phyloP scores from a whole-genome alignment of 345 rosid genomes.

The Geranium brycei region DNA sequence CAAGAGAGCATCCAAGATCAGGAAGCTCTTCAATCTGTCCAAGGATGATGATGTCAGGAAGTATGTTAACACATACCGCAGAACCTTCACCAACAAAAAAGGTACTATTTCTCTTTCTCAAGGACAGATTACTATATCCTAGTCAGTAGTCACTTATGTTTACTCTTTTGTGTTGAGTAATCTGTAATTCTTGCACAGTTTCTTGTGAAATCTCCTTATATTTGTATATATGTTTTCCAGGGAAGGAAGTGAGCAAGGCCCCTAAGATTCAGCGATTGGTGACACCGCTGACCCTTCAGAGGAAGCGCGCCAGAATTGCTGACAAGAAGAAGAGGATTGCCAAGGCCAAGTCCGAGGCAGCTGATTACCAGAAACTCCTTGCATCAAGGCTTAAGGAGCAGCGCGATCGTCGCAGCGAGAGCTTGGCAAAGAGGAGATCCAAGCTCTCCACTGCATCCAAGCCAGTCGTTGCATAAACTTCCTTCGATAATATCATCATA shows the following conservation, averaged over 20 bases:
- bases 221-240: conserved; percentile 7
- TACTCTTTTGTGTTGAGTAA: too few species aligned
- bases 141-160: too few species aligned
- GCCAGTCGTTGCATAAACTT: conserved; percentile 13
- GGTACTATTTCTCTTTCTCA: conserved; percentile 14
- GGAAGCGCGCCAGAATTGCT: conserved; percentile 38
- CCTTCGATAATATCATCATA: too few species aligned
- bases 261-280: conserved; percentile 45
- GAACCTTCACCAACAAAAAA: conserved; percentile 56
- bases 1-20: conserved; percentile 70
- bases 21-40: conserved; percentile 55
- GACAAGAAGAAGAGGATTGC: conserved; percentile 45
- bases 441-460: conserved; percentile 35
- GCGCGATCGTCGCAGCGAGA: conserved; percentile 49
- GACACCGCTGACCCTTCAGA: conserved; percentile 37
- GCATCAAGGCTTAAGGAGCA: conserved; percentile 50
- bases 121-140: too few species aligned
- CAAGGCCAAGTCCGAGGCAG: conserved; percentile 42
- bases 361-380: conserved; percentile 42
- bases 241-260: conserved; percentile 42
- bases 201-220: too few species aligned
- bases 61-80: conserved; percentile 70
- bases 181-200: too few species aligned
- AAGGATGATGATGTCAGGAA: conserved; percentile 76
- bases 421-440: conserved; percentile 42